Evolutionary conservation across 257 asterid genomes (phyloP), one percentile per base, ranked within the genome.

Genomic region (Cruciata laevipes): DNA sequence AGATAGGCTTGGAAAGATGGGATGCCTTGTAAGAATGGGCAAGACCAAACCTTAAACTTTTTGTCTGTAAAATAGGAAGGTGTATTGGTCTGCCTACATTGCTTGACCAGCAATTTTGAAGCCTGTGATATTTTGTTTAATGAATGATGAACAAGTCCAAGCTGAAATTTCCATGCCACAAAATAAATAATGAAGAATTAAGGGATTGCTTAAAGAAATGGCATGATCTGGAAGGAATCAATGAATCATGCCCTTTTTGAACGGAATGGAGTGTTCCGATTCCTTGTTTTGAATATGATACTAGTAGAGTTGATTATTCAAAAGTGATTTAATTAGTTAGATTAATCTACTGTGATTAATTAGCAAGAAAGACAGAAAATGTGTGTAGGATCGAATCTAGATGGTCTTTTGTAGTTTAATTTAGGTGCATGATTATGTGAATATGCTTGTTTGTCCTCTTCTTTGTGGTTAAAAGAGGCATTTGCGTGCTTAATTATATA

Each of bases 1-100:
- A 83, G 84, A 76, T 65, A 74, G 40, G 16, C 24, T n/a, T 66
- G 12, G 7, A 58, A 7, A 58, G 38, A 5, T 11, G 56, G 58
- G 37, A 38, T 56, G 79, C 55, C 84, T 78, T 83, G 61, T 47
- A 75, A 83, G 86, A 77, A 78, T 61, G 76, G 82, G 76, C 77
- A 78, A 33, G 73, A 75, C 82, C 73, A 71, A 81, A 76, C 71
- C 35, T 32, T 69, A 68, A 62, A 13, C 9, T 84, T 87, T 81
- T 81, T 81, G 84, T 79, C 72, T 64, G 25, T 75, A 71, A 66
- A 49, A 47, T 79, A 80, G 77, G 68, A 52, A 66, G 61, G 65
- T 44, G 56, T 67, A 47, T 71, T 75, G 66, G 77, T 67, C 79
- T 74, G 63, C 75, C 35, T 30, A 44, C 32, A 61, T 62, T 65